Evolutionary conservation across 208 protist genomes (phyloP), one percentile per base, ranked within the genome.

Genomic region (Phytomonas sp.): DNA sequence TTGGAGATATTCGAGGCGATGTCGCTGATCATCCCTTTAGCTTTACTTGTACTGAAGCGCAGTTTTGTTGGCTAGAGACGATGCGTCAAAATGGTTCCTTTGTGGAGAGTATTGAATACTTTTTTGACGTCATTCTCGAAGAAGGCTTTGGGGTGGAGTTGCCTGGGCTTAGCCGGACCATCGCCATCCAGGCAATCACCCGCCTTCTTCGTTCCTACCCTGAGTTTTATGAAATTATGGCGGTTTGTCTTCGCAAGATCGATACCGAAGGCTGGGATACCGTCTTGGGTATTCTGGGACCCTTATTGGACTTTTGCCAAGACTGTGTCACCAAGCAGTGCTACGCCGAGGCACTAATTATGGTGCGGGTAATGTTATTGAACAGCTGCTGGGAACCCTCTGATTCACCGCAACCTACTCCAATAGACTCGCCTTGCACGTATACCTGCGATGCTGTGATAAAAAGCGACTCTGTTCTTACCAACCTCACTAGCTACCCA

Each of bases 211-310:
- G 81, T 60, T 78, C 77, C 66, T 93, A 89, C 70, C 78, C 83
- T 0, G 89, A 92, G 68, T 92, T 84, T 68, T 77, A 90, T 72
- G 65, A 74, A 59, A 75, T 95, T 10, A 76, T 89, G 11, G 81
- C 90, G 0, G 82, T 76, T 7, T 93, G 85, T 40, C 61, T 93
- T 67, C 89, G 89, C 61, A 95, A 91, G 74, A 74, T 90, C 59
- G 89, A 93, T 63, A 73, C 83, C 19, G 80, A 76, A 12, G 75
- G 77, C 29, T 92, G 81, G 81, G 75, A 69, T 36, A 16, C 60
- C 14, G 19, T 64, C 14, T 2, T 16, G 14, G 12, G 12, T 23
- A 23, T 40, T 34, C 36, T 64, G 11, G 60, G 31, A 64, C 32
- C 36, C 14, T 40, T 42, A 12, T 64, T 64, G 60, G 36, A 40